These are phyloP conservation scores for Cicer pinnatifidum DNA, from an alignment of 306 rosid species.

Conservation along the genomic window DNA sequence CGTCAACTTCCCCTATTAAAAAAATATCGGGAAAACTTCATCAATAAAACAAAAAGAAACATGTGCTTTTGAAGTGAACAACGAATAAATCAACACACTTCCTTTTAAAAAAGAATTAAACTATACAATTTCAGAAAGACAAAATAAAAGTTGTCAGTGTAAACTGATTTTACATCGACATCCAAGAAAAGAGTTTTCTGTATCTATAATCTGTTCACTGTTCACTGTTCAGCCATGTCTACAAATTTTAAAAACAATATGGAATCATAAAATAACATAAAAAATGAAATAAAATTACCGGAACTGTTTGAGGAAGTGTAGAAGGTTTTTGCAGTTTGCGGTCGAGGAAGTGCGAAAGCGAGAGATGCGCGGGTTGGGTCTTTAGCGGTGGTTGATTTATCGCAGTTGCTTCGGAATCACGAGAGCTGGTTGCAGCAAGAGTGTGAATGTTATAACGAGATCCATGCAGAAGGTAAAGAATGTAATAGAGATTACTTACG, in stretches of 20 bases:
- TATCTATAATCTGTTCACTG: no score
- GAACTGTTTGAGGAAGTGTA: conserved; percentile 48
- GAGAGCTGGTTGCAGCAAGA: conserved; percentile 46
- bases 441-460: background rate
- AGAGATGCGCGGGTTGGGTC: conserved; percentile 31
- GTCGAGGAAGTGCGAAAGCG: conserved; percentile 61
- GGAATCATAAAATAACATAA: background rate
- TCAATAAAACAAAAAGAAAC: background rate
- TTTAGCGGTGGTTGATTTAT: conserved; percentile 41
- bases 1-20: conserved; percentile 65
- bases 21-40: background rate
- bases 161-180: no score
- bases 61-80: conserved; percentile 1
- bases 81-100: conserved; percentile 23
- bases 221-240: background rate
- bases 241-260: background rate
- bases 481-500: conserved; percentile 46
- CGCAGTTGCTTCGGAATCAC: conserved; percentile 38
- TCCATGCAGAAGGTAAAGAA: conserved; percentile 14
- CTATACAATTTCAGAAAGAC: background rate
- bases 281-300: conserved; percentile 50
- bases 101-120: background rate
- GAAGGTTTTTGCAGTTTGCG: conserved; percentile 53
- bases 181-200: background rate
- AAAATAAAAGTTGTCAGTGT: no score